Base-by-base conservation (phyloP, 345 rosid genomes). In the Populus davidiana region DNA sequence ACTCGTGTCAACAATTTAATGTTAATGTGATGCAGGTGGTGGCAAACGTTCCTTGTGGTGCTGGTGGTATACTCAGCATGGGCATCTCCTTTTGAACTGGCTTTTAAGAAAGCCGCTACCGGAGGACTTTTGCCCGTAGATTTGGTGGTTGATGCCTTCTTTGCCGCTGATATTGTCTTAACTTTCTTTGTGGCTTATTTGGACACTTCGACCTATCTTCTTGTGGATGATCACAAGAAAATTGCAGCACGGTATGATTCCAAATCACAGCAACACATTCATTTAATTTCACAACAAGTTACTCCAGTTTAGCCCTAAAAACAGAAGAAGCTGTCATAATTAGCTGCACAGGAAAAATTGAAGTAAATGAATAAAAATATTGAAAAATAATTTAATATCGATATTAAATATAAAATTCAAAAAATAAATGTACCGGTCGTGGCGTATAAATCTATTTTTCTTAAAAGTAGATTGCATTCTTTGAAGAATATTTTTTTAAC, bases 121-220 rank as follows among this genome's bases (percentile, higher is more conserved):
- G 96, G 94, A 18, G 73, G 80, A 18, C 86, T 96, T 8, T 2
- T 84, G 81, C 59, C 75, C 59, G 68, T 89, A 69, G 99, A 96
- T 83, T 84, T 90, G 82, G 85, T 82, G 21, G 96, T 93, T 27
- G 99, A 96, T 81, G 82, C 79, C 33, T 91, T 91, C 89, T 96
- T 96, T 39, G 93, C 92, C 81, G 36, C 72, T 20, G 99, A 96
- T 76, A 96, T 96, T n/a, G 7, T 87, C 82, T 74, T 93, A 14
- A 96, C 98, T 38, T 93, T 96, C 86, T 96, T 96, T 38, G 99
- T 93, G 14, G 96, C 96, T 38, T 93, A 93, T 82, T 79, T 96
- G 77, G 98, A 96, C 80, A 90, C 71, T 33, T 67, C 92, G 5
- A 85, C 98, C 20, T 92, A 90, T 86, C 93, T 93, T 82, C 90